A percentile compares a stretch with the other conserved stretches of the same genome.
Conservation (phyloP, 345 rosid genomes). For the Capsella bursapastoris region DNA sequence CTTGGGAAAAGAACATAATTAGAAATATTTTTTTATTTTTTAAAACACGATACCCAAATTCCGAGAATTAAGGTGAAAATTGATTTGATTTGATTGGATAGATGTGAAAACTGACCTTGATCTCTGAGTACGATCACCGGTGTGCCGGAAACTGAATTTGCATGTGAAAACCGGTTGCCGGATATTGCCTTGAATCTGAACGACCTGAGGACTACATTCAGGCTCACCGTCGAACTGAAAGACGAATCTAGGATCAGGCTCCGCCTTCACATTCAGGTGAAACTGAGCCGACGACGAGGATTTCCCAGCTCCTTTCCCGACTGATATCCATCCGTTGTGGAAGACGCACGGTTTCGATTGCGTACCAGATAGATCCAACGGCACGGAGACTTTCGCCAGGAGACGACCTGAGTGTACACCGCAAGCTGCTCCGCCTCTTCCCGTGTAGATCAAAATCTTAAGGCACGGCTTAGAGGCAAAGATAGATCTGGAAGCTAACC, state of each 20-base stretch:
- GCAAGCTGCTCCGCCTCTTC: constrained; percentile 73
- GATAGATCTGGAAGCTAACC: constrained; percentile 62
- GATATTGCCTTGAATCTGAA: constrained; percentile 82
- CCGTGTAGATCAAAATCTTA: constrained; percentile 69
- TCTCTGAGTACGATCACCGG: constrained; percentile 66
- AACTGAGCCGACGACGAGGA: constrained; percentile 63
- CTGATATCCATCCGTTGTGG: constrained; percentile 74
- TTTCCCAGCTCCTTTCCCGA: constrained; percentile 65
- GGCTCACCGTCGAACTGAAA: constrained; percentile 97
- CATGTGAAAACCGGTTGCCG: constrained; percentile 95
- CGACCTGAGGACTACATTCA: constrained; percentile 94
- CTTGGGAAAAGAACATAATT: constrained; percentile 10
- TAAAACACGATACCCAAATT: constrained; percentile 12
- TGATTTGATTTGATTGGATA: not conserved
- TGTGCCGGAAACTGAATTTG: constrained; percentile 78
- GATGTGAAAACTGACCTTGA: constrained; percentile 59
- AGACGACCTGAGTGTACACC: constrained; percentile 75
- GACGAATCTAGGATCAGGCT: constrained; percentile 94
- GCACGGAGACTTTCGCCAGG: constrained; percentile 72
- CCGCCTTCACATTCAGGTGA: constrained; percentile 78
- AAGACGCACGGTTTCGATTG: constrained; percentile 60
- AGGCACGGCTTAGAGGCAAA: constrained; percentile 61
- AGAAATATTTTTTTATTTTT: not conserved
- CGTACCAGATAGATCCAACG: constrained; percentile 73
- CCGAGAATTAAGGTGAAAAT: constrained; percentile 15